Evolutionary conservation across 73 alveolate species (phyloP).

Genomic region (Stentor coeruleus): DNA sequence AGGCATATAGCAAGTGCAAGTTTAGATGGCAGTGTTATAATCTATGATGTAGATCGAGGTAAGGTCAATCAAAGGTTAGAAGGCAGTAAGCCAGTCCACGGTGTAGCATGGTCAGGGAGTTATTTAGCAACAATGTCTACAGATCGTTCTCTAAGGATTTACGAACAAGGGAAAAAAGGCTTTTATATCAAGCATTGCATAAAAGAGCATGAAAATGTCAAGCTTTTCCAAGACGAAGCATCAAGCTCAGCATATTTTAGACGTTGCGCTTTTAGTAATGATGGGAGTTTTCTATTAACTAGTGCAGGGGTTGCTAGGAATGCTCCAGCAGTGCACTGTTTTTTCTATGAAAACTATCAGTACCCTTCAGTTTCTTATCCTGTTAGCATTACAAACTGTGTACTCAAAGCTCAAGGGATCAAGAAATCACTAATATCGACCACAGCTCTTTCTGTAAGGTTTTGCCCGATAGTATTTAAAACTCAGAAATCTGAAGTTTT

Average conservation of each 20-base stretch:
- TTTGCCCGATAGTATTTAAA: slow-evolving; percentile 4
- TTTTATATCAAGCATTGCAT: background rate
- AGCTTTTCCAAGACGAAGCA: slow-evolving; percentile 23
- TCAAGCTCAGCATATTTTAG: slow-evolving; percentile 18
- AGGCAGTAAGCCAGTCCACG: slow-evolving; percentile 23
- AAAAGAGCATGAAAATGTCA: background rate
- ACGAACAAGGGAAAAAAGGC: background rate
- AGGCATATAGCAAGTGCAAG: slow-evolving; percentile 11
- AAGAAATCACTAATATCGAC: no score
- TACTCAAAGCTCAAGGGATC: no score
- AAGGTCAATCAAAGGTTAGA: slow-evolving; percentile 9
- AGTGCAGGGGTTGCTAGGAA: background rate
- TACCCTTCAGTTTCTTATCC: background rate
- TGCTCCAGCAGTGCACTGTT: background rate
- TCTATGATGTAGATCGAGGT: slow-evolving; percentile 9
- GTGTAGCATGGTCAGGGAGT: background rate
- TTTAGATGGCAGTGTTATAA: slow-evolving; percentile 7
- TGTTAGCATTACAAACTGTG: background rate
- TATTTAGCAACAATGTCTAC: slow-evolving; percentile 18
- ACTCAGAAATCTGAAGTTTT: background rate
- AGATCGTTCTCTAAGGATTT: slow-evolving; percentile 7
- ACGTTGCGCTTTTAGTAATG: background rate
- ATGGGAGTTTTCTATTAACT: background rate
- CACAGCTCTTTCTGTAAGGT: background rate
- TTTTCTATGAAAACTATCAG: background rate